Evolutionary conservation across 257 asterid species (phyloP), one percentile per base, ranked within the genome.

Genomic region (Nicotiana tomentosiformis): DNA sequence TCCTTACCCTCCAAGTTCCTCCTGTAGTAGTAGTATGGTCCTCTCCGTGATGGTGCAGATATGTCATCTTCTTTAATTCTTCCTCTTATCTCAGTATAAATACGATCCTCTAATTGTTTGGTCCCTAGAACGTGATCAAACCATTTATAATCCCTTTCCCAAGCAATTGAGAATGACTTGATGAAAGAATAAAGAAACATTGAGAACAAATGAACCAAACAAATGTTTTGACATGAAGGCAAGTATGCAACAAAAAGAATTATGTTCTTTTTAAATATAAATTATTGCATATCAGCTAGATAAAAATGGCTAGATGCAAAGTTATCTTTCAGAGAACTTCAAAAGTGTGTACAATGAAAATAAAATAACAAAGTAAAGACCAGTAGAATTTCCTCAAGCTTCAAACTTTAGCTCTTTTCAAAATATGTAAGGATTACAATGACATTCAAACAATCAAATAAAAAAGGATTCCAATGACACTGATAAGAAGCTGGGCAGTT

Each of bases 1-100:
- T 96, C 97, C 87, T 96, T 94, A 26, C 99, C 98, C 91, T 96
- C 90, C 89, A 91, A 87, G 62, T 93, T 94, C 89, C 97, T 91
- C 82, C 61, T 83, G 88, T 96, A 96, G 86, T 94, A 96, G 85
- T 93, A 96, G 83, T 91, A 96, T 86, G 90, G 76, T 68, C 98
- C 97, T 72, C 87, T 87, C 20, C 93, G 91, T 11, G 81, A 51
- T 4, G 99, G 99, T 6, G 95, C 94, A 20, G 97, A 88, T 81
- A 93, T 89, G 80, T 94, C 99, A 87, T 93, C 99, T 90, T 96
- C 99, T 88, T 96, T 92, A 81, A 96, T 86, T 46, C 97, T 92
- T 60, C 94, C 90, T 88, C 96, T 87, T 60, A 96, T 93, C 94
- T 96, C 99, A 23, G 89, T 88, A 81, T 84, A 96, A 66, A 96